phyloP scores from a whole-genome alignment of 2,329 filamentous ascomycete genomes.

The Dactylonectria estremocensis region DNA sequence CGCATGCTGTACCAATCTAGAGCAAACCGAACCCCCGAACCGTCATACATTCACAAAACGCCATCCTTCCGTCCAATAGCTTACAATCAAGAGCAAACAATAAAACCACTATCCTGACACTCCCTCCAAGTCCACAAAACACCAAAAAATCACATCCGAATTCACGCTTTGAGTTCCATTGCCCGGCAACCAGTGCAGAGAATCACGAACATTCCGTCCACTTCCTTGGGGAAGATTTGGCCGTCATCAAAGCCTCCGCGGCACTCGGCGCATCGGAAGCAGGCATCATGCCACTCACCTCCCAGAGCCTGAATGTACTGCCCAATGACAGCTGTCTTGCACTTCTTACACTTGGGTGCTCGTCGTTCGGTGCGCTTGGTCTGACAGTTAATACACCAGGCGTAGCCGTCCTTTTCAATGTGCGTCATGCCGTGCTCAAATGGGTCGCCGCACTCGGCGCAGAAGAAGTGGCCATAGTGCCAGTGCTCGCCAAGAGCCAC shows the following conservation, averaged over 20 bases:
- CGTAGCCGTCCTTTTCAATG: constrained; percentile 97
- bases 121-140: constrained; percentile 20
- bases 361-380: constrained; percentile 91
- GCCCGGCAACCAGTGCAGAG: constrained; percentile 74
- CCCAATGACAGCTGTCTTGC: constrained; percentile 87
- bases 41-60: constrained; percentile 27
- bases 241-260: constrained; percentile 74
- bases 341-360: constrained; percentile 89
- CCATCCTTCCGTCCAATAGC: constrained; percentile 17
- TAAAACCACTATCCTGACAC: constrained; percentile 31
- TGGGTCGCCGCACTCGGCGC: constrained; percentile 96
- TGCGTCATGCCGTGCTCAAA: constrained; percentile 81
- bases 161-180: constrained; percentile 70
- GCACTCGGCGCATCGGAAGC: constrained; percentile 85
- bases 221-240: constrained; percentile 74
- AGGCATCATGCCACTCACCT: constrained; percentile 92
- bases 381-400: constrained; percentile 96
- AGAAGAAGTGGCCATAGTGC: constrained; percentile 99
- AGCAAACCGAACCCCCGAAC: constrained; percentile 7
- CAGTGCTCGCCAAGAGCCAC: constrained; percentile 95
- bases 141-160: constrained; percentile 22
- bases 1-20: constrained; percentile 37
- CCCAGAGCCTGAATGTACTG: constrained; percentile 92
- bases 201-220: constrained; percentile 65
- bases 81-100: constrained; percentile 24